phyloP scores from a whole-genome alignment of 1,284 basidiomycete genomes.

The Tilletia setariae region DNA sequence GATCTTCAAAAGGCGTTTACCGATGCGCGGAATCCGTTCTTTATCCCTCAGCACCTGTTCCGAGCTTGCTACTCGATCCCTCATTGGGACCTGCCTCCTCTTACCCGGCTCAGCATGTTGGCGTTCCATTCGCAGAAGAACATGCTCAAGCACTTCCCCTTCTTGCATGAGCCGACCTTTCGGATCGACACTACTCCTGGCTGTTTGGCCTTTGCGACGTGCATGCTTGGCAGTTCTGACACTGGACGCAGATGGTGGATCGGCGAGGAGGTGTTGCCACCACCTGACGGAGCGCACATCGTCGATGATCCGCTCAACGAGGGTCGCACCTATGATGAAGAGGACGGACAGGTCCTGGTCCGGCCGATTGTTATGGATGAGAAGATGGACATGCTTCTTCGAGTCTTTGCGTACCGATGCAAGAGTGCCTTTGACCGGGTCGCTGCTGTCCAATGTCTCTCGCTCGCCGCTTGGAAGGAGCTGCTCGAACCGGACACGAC shows the following conservation, averaged over 20 bases:
- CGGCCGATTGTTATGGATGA: constrained; percentile 43
- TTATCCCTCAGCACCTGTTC: constrained; percentile 38
- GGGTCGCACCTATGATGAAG: constrained; percentile 30
- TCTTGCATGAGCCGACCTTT: constrained; percentile 46
- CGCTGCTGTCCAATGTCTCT: constrained; percentile 42
- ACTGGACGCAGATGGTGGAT: constrained; percentile 45
- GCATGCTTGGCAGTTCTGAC: constrained; percentile 44
- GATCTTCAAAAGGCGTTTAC: constrained; percentile 36
- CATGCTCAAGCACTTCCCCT: constrained; percentile 44
- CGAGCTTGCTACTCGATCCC: constrained; percentile 39
- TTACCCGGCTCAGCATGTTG: constrained; percentile 38
- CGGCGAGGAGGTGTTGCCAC: constrained; percentile 41
- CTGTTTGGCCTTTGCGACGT: constrained; percentile 41
- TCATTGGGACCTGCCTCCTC: constrained; percentile 42
- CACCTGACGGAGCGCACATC: constrained; percentile 28
- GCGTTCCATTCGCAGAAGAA: constrained; percentile 45
- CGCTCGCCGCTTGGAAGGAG: constrained; percentile 41
- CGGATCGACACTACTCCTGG: constrained; percentile 41
- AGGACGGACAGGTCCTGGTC: constrained; percentile 43
- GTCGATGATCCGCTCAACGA: constrained; percentile 18
- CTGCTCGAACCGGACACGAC: constrained; percentile 36
- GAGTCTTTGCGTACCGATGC: constrained; percentile 35
- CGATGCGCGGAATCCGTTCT: constrained; percentile 42
- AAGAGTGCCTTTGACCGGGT: constrained; percentile 36
- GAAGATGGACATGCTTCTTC: constrained; percentile 44